Conservation (phyloP, 257 asterid genomes). For the Capsicum chinense region DNA sequence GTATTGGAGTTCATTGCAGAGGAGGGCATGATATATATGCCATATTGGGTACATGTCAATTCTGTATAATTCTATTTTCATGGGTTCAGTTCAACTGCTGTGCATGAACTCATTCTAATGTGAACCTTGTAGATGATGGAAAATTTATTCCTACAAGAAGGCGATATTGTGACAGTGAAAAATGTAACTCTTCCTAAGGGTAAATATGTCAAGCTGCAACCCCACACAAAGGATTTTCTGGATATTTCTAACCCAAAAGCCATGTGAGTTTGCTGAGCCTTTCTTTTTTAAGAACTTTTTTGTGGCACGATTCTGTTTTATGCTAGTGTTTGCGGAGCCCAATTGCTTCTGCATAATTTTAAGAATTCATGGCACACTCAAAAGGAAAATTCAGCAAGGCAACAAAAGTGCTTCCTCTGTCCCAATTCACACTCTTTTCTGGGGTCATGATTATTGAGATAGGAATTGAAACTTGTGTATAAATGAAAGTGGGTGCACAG, state of each 20-base stretch:
- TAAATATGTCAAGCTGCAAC: slow-evolving; percentile 88
- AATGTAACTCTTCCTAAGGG: slow-evolving; percentile 98
- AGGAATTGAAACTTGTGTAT: neutral
- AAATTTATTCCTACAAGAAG: slow-evolving; percentile 91
- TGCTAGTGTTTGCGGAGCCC: neutral
- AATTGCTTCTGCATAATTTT: neutral
- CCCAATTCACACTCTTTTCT: neutral
- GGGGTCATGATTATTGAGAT: slow-evolving; percentile 9
- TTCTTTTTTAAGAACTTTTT: slow-evolving; percentile 11
- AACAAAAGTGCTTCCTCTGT: neutral
- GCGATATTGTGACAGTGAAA: slow-evolving; percentile 81
- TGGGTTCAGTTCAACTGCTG: slow-evolving; percentile 26
- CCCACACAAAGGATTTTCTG: slow-evolving; percentile 93
- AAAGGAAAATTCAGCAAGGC: neutral
- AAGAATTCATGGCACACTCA: neutral
- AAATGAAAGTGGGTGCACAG: neutral
- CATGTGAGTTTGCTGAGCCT: slow-evolving; percentile 63
- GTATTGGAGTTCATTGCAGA: slow-evolving; percentile 98
- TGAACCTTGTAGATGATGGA: slow-evolving; percentile 85
- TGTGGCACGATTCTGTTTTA: neutral
- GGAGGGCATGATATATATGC: slow-evolving; percentile 99
- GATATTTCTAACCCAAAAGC: slow-evolving; percentile 98
- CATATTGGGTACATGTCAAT: slow-evolving; percentile 81
- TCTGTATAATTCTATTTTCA: slow-evolving; percentile 14
- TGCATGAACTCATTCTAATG: slow-evolving; percentile 24